Evolutionary conservation across 768 basidiomycete species (phyloP).

Genomic region (Thelephora ganbajun): DNA sequence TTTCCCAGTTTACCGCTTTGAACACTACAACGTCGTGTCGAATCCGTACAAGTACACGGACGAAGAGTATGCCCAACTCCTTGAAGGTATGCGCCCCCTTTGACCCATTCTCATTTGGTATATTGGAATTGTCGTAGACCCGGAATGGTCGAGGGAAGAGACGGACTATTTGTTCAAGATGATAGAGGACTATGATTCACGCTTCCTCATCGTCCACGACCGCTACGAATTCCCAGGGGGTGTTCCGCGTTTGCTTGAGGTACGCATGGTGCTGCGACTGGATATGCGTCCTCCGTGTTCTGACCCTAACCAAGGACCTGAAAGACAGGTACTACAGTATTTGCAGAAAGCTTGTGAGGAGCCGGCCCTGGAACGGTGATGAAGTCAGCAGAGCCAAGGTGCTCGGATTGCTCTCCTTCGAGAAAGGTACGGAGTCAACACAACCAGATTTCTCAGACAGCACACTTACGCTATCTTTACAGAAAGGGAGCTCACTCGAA

Average conservation of each 20-base stretch:
- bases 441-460: background rate
- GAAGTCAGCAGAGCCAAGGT: slow-evolving; percentile 54
- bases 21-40: slow-evolving; percentile 65
- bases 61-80: slow-evolving; percentile 74
- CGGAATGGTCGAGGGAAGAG: slow-evolving; percentile 84
- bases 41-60: slow-evolving; percentile 60
- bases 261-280: slow-evolving; percentile 15
- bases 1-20: slow-evolving; percentile 59
- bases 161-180: slow-evolving; percentile 84
- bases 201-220: slow-evolving; percentile 86
- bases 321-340: slow-evolving; percentile 92
- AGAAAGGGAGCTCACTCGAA: slow-evolving; percentile 84
- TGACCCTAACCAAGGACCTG: slow-evolving; percentile 44
- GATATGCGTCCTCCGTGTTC: background rate
- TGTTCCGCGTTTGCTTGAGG: slow-evolving; percentile 52
- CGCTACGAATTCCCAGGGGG: slow-evolving; percentile 69
- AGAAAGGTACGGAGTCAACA: slow-evolving; percentile 50
- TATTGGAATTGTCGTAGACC: slow-evolving; percentile 30
- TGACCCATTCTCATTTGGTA: background rate
- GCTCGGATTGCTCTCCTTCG: slow-evolving; percentile 66
- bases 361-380: slow-evolving; percentile 75
- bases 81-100: slow-evolving; percentile 41
- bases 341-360: slow-evolving; percentile 77
- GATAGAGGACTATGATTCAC: slow-evolving; percentile 67
- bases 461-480: background rate